These are phyloP conservation scores for Mallotus nudiflorus DNA, from an alignment of 345 rosid genomes.

Conservation along the genomic window DNA sequence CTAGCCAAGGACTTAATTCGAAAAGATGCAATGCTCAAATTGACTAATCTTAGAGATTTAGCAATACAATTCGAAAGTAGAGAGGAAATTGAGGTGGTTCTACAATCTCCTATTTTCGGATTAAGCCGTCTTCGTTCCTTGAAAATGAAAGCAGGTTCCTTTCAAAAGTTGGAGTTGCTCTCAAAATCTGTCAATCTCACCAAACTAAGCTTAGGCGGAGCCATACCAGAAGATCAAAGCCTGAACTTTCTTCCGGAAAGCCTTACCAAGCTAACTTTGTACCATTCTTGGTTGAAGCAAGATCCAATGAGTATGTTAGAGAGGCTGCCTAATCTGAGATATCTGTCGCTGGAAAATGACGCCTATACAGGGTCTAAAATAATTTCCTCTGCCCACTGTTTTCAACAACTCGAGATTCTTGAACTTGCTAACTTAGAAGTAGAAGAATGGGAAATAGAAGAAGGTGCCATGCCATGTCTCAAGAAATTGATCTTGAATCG, in stretches of 20 bases:
- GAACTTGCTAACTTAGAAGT: not conserved
- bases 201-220: not conserved
- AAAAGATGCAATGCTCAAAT: not conserved
- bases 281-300: not conserved
- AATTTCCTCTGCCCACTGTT: conserved; percentile 5
- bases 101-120: not conserved
- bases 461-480: conserved; percentile 17
- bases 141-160: not conserved
- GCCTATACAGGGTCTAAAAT: not conserved
- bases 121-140: not conserved
- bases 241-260: not conserved
- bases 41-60: conserved; percentile 6
- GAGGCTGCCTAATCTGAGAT: conserved; percentile 1
- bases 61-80: not conserved
- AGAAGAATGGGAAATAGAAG: conserved; percentile 1
- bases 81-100: not conserved
- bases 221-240: not conserved
- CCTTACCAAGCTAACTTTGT: not conserved
- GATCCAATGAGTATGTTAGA: not conserved
- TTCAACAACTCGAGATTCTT: conserved; percentile 9
- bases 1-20: not conserved
- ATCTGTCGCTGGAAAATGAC: not conserved
- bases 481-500: not conserved
- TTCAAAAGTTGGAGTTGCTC: not conserved
- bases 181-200: not conserved